Percentiles rank a stretch among this genome's conserved stretches.
Evolutionary conservation across 805 yeast species (phyloP).

Genomic region (Wickerhamomyces mucosus): DNA sequence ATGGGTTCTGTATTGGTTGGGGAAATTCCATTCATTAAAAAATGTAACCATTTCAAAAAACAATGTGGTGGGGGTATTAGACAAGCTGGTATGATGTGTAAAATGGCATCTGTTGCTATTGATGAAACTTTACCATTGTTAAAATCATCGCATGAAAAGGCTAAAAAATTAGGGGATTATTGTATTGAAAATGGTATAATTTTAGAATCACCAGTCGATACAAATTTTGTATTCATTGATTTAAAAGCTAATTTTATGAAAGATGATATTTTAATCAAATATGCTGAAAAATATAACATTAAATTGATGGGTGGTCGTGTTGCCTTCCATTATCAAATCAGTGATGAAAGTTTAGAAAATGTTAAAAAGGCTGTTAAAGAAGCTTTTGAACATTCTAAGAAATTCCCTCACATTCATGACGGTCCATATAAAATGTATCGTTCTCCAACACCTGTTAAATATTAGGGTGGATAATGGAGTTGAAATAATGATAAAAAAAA

Average conservation of each 20-base stretch:
- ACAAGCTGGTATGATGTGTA: slow-evolving; percentile 74
- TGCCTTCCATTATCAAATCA: slow-evolving; percentile 69
- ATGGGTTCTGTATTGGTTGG: slow-evolving; percentile 86
- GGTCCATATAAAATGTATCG: slow-evolving; percentile 40
- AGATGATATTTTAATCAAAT: slow-evolving; percentile 40
- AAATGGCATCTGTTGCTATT: slow-evolving; percentile 75
- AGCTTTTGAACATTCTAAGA: slow-evolving; percentile 42
- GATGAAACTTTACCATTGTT: slow-evolving; percentile 53
- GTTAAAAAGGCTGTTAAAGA: slow-evolving; percentile 51
- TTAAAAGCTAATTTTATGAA: slow-evolving; percentile 37
- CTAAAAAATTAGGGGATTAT: slow-evolving; percentile 41
- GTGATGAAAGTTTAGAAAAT: slow-evolving; percentile 43
- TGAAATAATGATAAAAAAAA: slow-evolving; percentile 7
- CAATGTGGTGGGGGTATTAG: slow-evolving; percentile 93
- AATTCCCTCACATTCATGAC: slow-evolving; percentile 39
- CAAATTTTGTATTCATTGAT: slow-evolving; percentile 78
- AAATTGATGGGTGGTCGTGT: slow-evolving; percentile 65
- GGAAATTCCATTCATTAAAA: slow-evolving; percentile 41
- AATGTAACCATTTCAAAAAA: slow-evolving; percentile 79
- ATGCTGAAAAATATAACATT: slow-evolving; percentile 51
- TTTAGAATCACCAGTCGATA: slow-evolving; percentile 67
- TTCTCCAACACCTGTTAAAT: slow-evolving; percentile 26
- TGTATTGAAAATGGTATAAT: slow-evolving; percentile 44
- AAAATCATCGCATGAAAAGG: slow-evolving; percentile 37
- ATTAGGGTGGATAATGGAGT: slow-evolving; percentile 12